phyloP scores from a whole-genome alignment of 1,284 basidiomycete species.

The Takashimella tepidaria region DNA sequence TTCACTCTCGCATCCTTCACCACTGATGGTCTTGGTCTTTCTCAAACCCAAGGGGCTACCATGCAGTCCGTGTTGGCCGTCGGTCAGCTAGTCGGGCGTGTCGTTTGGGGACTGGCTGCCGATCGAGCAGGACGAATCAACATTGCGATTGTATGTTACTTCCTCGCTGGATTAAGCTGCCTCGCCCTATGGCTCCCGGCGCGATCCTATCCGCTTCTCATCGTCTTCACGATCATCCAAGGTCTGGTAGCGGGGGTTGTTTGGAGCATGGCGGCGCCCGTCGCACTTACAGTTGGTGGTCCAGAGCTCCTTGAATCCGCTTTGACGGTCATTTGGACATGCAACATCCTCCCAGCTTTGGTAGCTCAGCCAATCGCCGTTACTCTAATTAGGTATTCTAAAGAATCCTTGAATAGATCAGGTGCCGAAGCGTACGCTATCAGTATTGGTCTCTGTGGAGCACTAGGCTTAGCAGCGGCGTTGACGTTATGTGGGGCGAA shows the following conservation, averaged over 20 bases:
- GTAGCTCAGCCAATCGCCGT: constrained; percentile 49
- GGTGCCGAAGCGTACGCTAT: constrained; percentile 45
- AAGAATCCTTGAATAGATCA: constrained; percentile 26
- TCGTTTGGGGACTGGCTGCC: constrained; percentile 44
- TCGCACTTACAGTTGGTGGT: constrained; percentile 46
- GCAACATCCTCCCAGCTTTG: constrained; percentile 36
- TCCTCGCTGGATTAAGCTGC: constrained; percentile 45
- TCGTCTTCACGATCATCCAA: constrained; percentile 47
- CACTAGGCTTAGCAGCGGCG: constrained; percentile 33
- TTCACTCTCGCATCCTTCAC: constrained; percentile 50
- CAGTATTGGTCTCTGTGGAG: constrained; percentile 48
- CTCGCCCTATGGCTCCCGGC: constrained; percentile 49
- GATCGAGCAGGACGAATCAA: constrained; percentile 48
- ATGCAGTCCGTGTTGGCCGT: constrained; percentile 49
- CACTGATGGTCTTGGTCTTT: constrained; percentile 44
- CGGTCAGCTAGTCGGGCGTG: constrained; percentile 50
- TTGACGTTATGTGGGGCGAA: constrained; percentile 40
- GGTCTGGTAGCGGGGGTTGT: constrained; percentile 48
- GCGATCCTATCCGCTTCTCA: constrained; percentile 43
- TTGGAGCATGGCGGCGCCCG: constrained; percentile 43
- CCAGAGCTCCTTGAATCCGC: constrained; percentile 46
- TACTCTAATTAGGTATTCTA: constrained; percentile 44
- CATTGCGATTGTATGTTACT: constrained; percentile 44
- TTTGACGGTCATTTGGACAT: constrained; percentile 47
- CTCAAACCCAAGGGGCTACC: constrained; percentile 47